Evolutionary conservation across 2,329 filamentous ascomycete species (phyloP).

Genomic region (Aplosporella prunicola): DNA sequence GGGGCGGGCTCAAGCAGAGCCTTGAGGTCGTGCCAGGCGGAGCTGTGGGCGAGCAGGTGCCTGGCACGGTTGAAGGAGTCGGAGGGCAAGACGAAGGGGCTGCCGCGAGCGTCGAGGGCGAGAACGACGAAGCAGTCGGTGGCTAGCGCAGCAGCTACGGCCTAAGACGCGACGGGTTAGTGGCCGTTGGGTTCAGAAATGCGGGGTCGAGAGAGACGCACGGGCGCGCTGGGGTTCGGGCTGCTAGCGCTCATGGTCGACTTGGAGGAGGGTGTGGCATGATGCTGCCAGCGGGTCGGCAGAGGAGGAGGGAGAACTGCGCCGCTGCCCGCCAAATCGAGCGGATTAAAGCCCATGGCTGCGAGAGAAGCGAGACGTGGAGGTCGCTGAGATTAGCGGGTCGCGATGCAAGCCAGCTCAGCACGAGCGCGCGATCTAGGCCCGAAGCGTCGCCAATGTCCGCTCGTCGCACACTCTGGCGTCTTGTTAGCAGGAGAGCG

Average conservation of each 20-base stretch:
- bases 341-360: slow-evolving; percentile 5
- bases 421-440: slow-evolving; percentile 9
- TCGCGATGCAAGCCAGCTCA: slow-evolving; percentile 10
- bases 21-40: slow-evolving; percentile 2
- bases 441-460: slow-evolving; percentile 7
- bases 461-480: slow-evolving; percentile 12
- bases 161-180: slow-evolving; percentile 9
- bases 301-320: too few relatives aligned
- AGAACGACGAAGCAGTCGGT: slow-evolving; percentile 7
- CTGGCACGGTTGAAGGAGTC: slow-evolving; percentile 1
- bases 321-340: too few relatives aligned
- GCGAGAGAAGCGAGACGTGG: slow-evolving; percentile 7
- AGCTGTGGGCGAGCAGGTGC: not conserved
- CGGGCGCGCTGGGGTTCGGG: too few relatives aligned
- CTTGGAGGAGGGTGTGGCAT: too few relatives aligned
- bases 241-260: too few relatives aligned
- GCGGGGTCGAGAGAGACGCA: slow-evolving; percentile 9
- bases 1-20: slow-evolving; percentile 1
- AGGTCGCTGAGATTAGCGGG: slow-evolving; percentile 6
- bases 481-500: too few relatives aligned
- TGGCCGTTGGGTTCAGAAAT: slow-evolving; percentile 10
- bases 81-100: slow-evolving; percentile 4
- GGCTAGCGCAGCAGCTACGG: slow-evolving; percentile 3
- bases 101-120: slow-evolving; percentile 8
- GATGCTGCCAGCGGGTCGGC: not conserved